Evolutionary conservation across 1,139 yeast genomes (phyloP).

Genomic region (Pichia inconspicua): DNA sequence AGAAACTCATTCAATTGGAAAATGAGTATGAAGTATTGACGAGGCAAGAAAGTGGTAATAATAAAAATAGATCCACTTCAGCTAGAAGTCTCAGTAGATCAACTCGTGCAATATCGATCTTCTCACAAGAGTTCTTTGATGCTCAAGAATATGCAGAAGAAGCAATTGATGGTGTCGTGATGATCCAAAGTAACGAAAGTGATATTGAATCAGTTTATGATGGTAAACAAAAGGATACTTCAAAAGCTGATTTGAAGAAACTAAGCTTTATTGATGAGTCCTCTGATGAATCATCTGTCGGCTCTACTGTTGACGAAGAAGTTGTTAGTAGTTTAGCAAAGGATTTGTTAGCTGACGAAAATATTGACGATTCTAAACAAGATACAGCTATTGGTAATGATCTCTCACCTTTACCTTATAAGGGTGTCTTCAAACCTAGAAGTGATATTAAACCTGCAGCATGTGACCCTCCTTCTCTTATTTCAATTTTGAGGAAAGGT

Average conservation of each 20-base stretch:
- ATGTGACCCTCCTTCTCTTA: slow-evolving; percentile 71
- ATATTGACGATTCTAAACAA: not conserved
- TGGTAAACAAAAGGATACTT: not conserved
- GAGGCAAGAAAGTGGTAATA: slow-evolving; percentile 6
- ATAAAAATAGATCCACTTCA: slow-evolving; percentile 17
- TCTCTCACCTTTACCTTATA: slow-evolving; percentile 58
- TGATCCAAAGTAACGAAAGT: slow-evolving; percentile 20
- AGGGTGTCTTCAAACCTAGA: slow-evolving; percentile 44
- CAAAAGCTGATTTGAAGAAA: slow-evolving; percentile 2
- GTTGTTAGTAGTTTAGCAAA: slow-evolving; percentile 16
- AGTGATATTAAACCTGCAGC: slow-evolving; percentile 52
- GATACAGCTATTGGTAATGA: slow-evolving; percentile 9
- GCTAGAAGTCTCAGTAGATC: slow-evolving; percentile 21
- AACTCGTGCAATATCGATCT: slow-evolving; percentile 26
- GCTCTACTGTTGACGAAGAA: slow-evolving; percentile 8
- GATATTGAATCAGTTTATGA: slow-evolving; percentile 1
- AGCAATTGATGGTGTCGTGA: slow-evolving; percentile 27
- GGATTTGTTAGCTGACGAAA: not conserved
- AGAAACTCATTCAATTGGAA: slow-evolving; percentile 6
- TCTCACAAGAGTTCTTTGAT: slow-evolving; percentile 55
- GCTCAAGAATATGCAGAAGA: slow-evolving; percentile 53
- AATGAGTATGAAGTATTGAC: slow-evolving; percentile 2
- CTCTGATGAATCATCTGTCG: not conserved
- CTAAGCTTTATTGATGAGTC: slow-evolving; percentile 1
- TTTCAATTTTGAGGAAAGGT: slow-evolving; percentile 74